A percentile compares a stretch with the other conserved stretches of the same genome.
Conservation (phyloP, 73 alveolate genomes). For the Diophrys sp. region DNA sequence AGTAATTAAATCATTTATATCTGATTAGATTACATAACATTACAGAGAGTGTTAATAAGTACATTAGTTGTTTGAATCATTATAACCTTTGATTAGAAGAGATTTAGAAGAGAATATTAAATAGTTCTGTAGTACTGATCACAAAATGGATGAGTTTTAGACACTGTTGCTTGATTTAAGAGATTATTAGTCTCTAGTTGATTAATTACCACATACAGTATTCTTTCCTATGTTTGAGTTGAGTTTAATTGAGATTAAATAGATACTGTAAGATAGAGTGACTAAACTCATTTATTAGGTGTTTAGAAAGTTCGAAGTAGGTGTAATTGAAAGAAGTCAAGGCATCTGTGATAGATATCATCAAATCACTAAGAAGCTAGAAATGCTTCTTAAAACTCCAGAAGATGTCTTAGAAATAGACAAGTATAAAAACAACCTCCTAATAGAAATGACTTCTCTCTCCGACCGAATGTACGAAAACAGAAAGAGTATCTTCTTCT, state of each 20-base stretch:
- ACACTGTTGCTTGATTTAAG: constrained; percentile 28
- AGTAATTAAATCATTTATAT: constrained; percentile 1
- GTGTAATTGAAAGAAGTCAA: constrained; percentile 14
- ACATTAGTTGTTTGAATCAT: constrained; percentile 21
- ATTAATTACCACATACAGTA: constrained; percentile 35
- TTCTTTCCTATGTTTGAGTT: constrained; percentile 55
- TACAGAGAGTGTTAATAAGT: constrained; percentile 32
- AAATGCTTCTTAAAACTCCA: constrained; percentile 38
- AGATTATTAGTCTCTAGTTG: constrained; percentile 17
- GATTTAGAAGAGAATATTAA: constrained; percentile 20
- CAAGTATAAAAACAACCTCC: constrained; percentile 41
- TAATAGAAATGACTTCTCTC: constrained; percentile 38
- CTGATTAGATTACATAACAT: constrained; percentile 12
- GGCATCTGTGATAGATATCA: constrained; percentile 32
- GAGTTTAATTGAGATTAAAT: constrained; percentile 16
- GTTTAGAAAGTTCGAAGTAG: constrained; percentile 31
- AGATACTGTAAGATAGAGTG: constrained; percentile 26
- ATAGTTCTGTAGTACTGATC: constrained; percentile 18
- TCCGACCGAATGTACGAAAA: constrained; percentile 44
- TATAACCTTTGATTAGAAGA: constrained; percentile 22
- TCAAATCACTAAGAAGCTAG: constrained; percentile 31
- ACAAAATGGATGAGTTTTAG: constrained; percentile 26
- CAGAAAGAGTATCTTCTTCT: constrained; percentile 36
- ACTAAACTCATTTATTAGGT: constrained; percentile 6
- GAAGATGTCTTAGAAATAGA: constrained; percentile 58